Base-by-base conservation (phyloP, 306 rosid genomes). In the Glycine soja region DNA sequence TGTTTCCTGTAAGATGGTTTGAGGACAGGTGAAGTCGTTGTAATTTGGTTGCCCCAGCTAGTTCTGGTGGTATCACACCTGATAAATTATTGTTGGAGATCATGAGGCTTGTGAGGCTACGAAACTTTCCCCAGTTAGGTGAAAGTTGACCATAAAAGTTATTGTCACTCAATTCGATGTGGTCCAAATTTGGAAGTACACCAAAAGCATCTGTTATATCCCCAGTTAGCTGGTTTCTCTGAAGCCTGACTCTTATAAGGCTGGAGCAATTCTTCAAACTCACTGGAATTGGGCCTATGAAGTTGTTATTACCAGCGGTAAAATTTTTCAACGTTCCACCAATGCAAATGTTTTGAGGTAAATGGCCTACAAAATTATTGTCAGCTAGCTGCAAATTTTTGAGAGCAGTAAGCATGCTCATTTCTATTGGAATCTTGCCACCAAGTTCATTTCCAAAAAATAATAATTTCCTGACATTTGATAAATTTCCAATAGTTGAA, bases 111-210 rank as follows among this genome's bases (percentile, higher is more conserved):
- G n/a, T n/a, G n/a, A n/a, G n/a, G n/a, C n/a, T n/a, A n/a, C n/a
- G n/a, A n/a, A n/a, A n/a, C n/a, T n/a, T n/a, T n/a, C n/a, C n/a
- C n/a, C n/a, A n/a, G n/a, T n/a, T n/a, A n/a, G n/a, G n/a, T n/a
- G n/a, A n/a, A n/a, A n/a, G n/a, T n/a, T n/a, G 74, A 9, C 86
- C 86, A 62, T 77, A 71, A 46, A 83, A 83, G 2, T 77, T 63
- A 52, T 83, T 83, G 56, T 70, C 38, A 46, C 89, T 83, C 12
- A 85, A 43, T 13, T 50, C 58, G 3, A 78, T 72, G 45, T 42
- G 78, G 7, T n/a, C 0, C 73, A 86, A 53, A 15, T 32, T 6
- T 10, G 83, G 85, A 79, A 78, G 79, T 8, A 57, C 56, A 8
- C 83, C 84, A 58, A 81, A 76, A 56, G 11, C 64, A 57, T 57